Conservation (phyloP, 768 basidiomycete species). For the Dacryopinax spathularia region DNA sequence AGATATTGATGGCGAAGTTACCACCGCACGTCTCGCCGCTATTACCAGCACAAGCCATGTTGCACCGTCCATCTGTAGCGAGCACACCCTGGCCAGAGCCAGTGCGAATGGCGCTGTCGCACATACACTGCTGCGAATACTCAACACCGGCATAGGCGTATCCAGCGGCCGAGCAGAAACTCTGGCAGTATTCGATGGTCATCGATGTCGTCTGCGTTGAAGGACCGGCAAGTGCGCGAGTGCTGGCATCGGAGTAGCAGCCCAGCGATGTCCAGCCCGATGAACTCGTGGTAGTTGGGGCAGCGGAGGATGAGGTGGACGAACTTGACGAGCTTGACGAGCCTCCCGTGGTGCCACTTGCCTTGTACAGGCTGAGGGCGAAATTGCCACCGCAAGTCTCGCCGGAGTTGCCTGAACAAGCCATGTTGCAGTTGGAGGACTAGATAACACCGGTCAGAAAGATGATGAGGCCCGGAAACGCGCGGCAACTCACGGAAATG, state of each 20-base stretch:
- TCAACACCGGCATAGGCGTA: not conserved
- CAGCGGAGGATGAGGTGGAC: no score
- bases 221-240: not conserved
- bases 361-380: conserved; percentile 6
- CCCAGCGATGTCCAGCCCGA: not conserved
- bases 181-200: not conserved
- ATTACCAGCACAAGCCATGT: conserved; percentile 4
- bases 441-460: not conserved
- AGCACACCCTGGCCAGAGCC: conserved; percentile 7
- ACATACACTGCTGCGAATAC: not conserved
- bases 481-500: not conserved
- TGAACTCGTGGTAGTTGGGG: not conserved
- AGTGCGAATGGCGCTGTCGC: conserved; percentile 4
- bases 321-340: no score
- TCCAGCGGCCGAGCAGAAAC: not conserved
- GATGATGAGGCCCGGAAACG: no score
- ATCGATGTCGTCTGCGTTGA: not conserved
- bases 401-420: conserved; percentile 6
- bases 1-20: not conserved
- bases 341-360: no score
- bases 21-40: conserved; percentile 3
- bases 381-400: conserved; percentile 9
- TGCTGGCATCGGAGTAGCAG: not conserved
- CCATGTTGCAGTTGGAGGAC: not conserved
- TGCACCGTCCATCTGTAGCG: not conserved